These are phyloP conservation scores for Dendrobium chrysotoxum DNA, from an alignment of 106 monocot genomes.

Conservation along the genomic window DNA sequence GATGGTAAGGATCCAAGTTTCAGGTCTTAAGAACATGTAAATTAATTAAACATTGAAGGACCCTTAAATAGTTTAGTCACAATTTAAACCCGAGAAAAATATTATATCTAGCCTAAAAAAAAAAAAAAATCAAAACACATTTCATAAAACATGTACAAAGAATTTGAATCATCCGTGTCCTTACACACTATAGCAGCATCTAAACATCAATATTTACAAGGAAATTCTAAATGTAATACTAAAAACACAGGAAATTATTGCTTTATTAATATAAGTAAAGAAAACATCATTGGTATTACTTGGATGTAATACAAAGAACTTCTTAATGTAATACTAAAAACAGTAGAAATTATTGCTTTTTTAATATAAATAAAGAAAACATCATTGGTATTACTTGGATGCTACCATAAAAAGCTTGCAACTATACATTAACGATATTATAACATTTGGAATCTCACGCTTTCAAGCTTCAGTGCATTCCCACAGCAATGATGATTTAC, in stretches of 20 bases:
- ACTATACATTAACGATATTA: background rate
- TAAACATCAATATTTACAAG: background rate
- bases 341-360: background rate
- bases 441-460: slow-evolving; percentile 3
- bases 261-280: background rate
- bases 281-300: background rate
- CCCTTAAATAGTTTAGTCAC: background rate
- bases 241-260: background rate
- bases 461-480: background rate
- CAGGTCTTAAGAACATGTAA: background rate
- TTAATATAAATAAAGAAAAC: background rate
- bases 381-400: background rate
- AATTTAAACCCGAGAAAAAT: background rate
- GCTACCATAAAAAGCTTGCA: background rate
- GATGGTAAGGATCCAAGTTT: background rate
- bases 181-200: slow-evolving; percentile 1
- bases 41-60: background rate
- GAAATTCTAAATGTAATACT: background rate
- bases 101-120: background rate
- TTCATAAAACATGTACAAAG: background rate
- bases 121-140: background rate
- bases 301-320: background rate
- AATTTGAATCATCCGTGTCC: background rate
- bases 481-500: background rate
- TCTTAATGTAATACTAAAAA: background rate